Base-by-base conservation (phyloP, 495 filamentous ascomycete species). In the Podospora pseudopauciseta region DNA sequence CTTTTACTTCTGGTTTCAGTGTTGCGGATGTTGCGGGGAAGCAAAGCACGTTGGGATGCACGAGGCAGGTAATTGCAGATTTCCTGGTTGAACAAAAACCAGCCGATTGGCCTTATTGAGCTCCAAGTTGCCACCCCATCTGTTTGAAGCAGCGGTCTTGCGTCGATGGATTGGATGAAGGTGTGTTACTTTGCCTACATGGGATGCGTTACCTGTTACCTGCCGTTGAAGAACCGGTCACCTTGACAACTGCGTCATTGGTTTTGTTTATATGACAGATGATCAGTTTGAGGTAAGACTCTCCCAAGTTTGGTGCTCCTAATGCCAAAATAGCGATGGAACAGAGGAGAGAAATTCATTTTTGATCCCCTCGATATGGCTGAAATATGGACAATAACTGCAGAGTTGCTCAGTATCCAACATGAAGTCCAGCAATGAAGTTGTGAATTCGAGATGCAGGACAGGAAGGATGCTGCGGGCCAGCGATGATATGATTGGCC, bases 371-470 rank as follows among this genome's bases (percentile, higher is more conserved):
- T 0, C 5, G 26, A 59, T 59, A 9, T n/a, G 19, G 9, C 13
- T 13, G 19, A 20, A 20, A 32, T 30, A 32, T 30, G 23, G 26
- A 16, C 23, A 32, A 7, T 62, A 30, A 34, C 0, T 26, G 60
- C 5, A 30, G 5, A 18, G 9, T 13, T 58, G n/a, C 39, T 49
- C 56, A 59, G 9, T 15, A 9, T 20, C 26, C 15, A 59, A 20
- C 7, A 15, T 62, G 61, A 49, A 63, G 49, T 32, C 34, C 30
- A 44, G n/a, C 18, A 63, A 63, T 63, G 34, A 63, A 63, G 61
- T 23, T 49, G 61, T 1, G 59, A 61, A 61, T 18, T 32, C 18
- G 19, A 27, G 16, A 61, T 32, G 23, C 59, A 63, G 61, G 61
- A 44, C 15, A 44, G 61, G 16, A 19, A 32, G 61, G 9, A 23